Conservation (phyloP, 176 grass and related monocot species). For the Thinopyrum elongatum region DNA sequence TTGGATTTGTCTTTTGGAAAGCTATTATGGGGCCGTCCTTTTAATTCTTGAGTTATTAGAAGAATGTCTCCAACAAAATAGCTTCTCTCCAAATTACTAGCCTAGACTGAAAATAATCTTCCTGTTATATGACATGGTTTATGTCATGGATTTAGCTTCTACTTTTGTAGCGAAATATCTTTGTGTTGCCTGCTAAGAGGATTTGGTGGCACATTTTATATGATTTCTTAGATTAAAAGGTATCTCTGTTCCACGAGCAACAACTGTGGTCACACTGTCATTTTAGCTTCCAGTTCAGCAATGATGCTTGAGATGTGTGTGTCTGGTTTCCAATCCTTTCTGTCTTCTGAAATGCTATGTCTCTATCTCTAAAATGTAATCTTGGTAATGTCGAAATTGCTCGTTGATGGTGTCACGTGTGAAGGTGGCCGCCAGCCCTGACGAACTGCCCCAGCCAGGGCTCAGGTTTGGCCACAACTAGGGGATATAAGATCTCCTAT, state of each 20-base stretch:
- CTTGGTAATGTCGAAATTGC: background rate
- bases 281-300: background rate
- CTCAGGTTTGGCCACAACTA: too few relatives aligned
- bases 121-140: constrained; percentile 17
- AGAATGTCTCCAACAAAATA: constrained; percentile 25
- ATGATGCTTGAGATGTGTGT: background rate
- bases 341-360: background rate
- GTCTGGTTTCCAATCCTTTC: background rate
- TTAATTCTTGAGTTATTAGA: constrained; percentile 22
- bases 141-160: constrained; percentile 22
- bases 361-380: background rate
- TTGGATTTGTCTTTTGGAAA: constrained; percentile 26
- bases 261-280: background rate
- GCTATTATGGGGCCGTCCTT: constrained; percentile 39
- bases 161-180: background rate
- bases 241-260: background rate
- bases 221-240: background rate
- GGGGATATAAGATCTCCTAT: too few relatives aligned
- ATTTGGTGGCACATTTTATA: constrained; percentile 26
- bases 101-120: constrained; percentile 40
- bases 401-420: background rate
- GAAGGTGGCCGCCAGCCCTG: too few relatives aligned
- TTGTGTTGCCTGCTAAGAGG: constrained; percentile 2
- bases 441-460: background rate
- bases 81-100: constrained; percentile 24